A percentile compares a stretch with the other conserved stretches of the same genome.
These are phyloP conservation scores for Alternaria ethzedia DNA, from an alignment of 2,329 filamentous ascomycete genomes.

Conservation along the genomic window DNA sequence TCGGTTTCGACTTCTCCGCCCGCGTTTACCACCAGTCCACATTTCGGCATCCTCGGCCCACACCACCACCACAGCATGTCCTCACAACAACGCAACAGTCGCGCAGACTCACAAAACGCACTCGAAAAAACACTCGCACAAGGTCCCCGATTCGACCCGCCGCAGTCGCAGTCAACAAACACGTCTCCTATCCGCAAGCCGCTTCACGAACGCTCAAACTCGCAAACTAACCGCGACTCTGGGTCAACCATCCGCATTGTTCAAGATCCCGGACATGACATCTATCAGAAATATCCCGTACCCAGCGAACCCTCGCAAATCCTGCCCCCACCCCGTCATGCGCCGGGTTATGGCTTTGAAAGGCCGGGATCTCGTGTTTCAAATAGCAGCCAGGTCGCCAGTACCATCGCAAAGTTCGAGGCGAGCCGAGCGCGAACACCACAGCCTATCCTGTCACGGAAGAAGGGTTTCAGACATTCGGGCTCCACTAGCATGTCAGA, in stretches of 20 bases:
- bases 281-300: conserved; percentile 50
- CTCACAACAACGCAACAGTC: conserved; percentile 23
- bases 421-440: conserved; percentile 41
- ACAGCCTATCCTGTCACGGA: conserved; percentile 41
- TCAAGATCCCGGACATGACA: conserved; percentile 41
- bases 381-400: conserved; percentile 46
- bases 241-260: conserved; percentile 51
- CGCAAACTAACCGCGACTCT: conserved; percentile 45
- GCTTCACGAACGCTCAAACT: conserved; percentile 49
- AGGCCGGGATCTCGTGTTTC: conserved; percentile 49
- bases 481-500: conserved; percentile 48
- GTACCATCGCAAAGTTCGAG: conserved; percentile 48
- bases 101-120: conserved; percentile 35
- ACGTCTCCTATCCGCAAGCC: conserved; percentile 44
- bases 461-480: conserved; percentile 46
- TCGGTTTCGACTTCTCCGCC: conserved; percentile 30
- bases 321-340: conserved; percentile 47
- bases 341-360: conserved; percentile 48
- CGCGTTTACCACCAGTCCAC: conserved; percentile 27
- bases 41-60: conserved; percentile 29
- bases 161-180: conserved; percentile 33
- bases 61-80: conserved; percentile 39
- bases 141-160: conserved; percentile 41
- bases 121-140: conserved; percentile 33
- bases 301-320: conserved; percentile 50